A percentile compares a stretch with the other conserved stretches of the same genome.
Conservation (phyloP, 768 basidiomycete species). For the Chalciporus chontae region DNA sequence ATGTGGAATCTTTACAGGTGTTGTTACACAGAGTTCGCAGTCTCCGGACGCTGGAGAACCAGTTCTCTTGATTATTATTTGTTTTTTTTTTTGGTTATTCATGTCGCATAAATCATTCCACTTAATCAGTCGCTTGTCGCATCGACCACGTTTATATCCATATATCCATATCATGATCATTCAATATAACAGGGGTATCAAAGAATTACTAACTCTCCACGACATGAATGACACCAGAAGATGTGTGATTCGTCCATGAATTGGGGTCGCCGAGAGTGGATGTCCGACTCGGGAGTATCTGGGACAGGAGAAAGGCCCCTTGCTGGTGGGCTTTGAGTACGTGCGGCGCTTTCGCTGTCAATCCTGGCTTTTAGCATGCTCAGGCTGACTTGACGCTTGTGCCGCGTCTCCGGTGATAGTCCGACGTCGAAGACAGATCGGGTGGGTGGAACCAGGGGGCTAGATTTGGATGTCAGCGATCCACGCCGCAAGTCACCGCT, state of each 20-base stretch:
- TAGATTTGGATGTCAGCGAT: conserved; percentile 32
- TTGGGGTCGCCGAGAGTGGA: conserved; percentile 47
- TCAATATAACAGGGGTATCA: conserved; percentile 21
- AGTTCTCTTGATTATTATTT: conserved; percentile 6
- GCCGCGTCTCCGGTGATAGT: conserved; percentile 70
- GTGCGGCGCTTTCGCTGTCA: conserved; percentile 64
- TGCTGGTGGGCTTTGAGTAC: conserved; percentile 48
- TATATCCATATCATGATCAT: conserved; percentile 17
- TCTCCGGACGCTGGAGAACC: conserved; percentile 26
- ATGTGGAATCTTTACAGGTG: conserved; percentile 41
- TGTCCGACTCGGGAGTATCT: conserved; percentile 17
- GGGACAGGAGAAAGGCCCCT: conserved; percentile 56
- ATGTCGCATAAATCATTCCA: background rate
- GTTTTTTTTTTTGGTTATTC: conserved; percentile 6
- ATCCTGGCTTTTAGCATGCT: conserved; percentile 91
- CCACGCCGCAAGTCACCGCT: conserved; percentile 37
- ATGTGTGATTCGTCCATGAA: conserved; percentile 87
- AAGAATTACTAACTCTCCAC: conserved; percentile 77
- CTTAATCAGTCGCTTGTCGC: conserved; percentile 6
- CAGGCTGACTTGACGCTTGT: conserved; percentile 80
- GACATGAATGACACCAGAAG: conserved; percentile 86
- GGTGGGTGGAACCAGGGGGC: conserved; percentile 36
- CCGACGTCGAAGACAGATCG: conserved; percentile 65
- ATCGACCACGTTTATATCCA: conserved; percentile 2
- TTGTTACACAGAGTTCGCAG: conserved; percentile 36